Evolutionary conservation across 208 protist genomes (phyloP).

Genomic region (Leishmania aethiopica): DNA sequence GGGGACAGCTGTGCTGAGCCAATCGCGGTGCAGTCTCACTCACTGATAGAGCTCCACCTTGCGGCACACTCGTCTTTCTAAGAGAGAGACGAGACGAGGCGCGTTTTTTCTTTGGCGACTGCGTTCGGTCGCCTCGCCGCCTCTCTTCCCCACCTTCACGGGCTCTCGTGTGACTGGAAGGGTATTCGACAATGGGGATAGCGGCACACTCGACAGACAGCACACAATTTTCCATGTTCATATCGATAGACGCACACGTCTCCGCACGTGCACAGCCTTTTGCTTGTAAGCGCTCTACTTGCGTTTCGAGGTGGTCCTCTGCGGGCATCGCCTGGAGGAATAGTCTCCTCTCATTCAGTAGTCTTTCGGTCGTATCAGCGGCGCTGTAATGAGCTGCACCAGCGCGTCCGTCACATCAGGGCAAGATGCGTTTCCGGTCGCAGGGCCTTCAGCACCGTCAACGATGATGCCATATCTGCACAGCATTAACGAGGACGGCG

Average conservation of each 20-base stretch:
- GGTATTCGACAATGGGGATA: background rate
- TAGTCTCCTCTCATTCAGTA: background rate
- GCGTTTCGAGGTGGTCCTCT: background rate
- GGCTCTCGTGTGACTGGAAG: background rate
- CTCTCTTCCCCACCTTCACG: background rate
- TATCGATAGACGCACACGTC: background rate
- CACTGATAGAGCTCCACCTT: background rate
- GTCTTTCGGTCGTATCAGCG: background rate
- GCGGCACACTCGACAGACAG: background rate
- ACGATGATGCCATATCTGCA: background rate
- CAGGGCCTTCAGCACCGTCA: background rate
- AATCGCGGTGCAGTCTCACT: background rate
- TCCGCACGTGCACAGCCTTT: background rate
- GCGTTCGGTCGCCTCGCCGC: background rate
- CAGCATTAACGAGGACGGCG: conserved; percentile 11
- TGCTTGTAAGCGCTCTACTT: background rate
- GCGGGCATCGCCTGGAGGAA: background rate
- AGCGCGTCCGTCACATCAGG: no score
- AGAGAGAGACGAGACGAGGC: background rate
- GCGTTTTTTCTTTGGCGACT: background rate
- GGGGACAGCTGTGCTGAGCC: background rate
- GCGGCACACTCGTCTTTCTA: background rate
- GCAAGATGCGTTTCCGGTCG: background rate
- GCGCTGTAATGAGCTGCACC: conserved; percentile 16
- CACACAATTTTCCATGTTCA: background rate